phyloP scores from a whole-genome alignment of 805 yeast species.

The Candida nanaspora region DNA sequence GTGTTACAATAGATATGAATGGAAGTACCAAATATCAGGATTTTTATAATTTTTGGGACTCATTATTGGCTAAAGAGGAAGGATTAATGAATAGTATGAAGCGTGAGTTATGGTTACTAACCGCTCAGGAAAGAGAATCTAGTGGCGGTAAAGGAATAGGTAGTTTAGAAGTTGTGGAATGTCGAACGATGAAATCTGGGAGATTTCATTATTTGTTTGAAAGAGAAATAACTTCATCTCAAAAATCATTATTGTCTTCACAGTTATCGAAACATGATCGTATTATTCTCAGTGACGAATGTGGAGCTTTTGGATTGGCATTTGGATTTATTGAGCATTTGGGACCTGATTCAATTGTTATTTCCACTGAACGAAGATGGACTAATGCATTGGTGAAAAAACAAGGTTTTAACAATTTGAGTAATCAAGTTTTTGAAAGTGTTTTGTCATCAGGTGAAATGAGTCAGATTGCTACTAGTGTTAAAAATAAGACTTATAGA shows the following conservation, averaged over 20 bases:
- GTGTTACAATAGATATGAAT: conserved; percentile 42
- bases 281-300: conserved; percentile 71
- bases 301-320: conserved; percentile 69
- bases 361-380: conserved; percentile 51
- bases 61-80: conserved; percentile 67
- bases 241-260: conserved; percentile 24
- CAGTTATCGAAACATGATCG: conserved; percentile 55
- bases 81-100: conserved; percentile 42
- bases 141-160: conserved; percentile 54
- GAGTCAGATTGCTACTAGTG: conserved; percentile 1
- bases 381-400: conserved; percentile 29
- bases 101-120: conserved; percentile 63
- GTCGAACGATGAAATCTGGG: conserved; percentile 15
- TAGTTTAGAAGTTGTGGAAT: conserved; percentile 34
- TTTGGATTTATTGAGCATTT: conserved; percentile 49
- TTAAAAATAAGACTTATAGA: conserved; percentile 36
- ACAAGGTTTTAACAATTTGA: conserved; percentile 32
- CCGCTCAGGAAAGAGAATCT: conserved; percentile 52
- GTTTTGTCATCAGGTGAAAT: conserved; percentile 26
- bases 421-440: conserved; percentile 46
- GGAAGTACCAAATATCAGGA: conserved; percentile 31
- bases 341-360: conserved; percentile 32
- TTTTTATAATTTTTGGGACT: conserved; percentile 72
- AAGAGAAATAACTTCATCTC: conserved; percentile 19
- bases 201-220: conserved; percentile 42